phyloP scores from a whole-genome alignment of 148 eudicot species.

The Rhododendron kiyosumense region DNA sequence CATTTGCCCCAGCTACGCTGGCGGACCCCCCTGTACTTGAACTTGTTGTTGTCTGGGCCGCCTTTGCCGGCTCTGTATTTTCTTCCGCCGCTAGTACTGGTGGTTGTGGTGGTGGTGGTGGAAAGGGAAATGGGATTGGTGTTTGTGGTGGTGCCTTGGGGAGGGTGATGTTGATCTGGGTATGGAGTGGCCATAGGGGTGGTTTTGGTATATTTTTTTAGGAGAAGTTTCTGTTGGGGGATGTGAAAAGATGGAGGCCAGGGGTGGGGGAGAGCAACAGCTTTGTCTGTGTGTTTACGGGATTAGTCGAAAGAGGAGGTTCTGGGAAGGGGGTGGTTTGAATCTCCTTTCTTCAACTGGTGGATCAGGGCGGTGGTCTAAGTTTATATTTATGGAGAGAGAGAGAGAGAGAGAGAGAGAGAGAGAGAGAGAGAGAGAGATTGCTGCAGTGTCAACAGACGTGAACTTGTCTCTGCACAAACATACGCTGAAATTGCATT shows the following conservation, averaged over 20 bases:
- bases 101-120: constrained; percentile 18
- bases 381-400: not conserved
- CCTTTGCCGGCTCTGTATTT: constrained; percentile 63
- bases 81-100: not conserved
- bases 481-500: not conserved
- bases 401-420: not conserved
- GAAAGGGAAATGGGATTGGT: constrained; percentile 8
- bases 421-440: not conserved
- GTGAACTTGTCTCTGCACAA: not conserved
- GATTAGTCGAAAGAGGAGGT: constrained; percentile 5
- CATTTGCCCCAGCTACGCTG: constrained; percentile 98
- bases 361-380: constrained; percentile 4
- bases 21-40: constrained; percentile 76
- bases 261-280: not conserved
- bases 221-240: not conserved
- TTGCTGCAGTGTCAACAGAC: not conserved
- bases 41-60: constrained; percentile 70
- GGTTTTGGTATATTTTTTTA: not conserved
- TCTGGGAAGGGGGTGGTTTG: not conserved
- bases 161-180: not conserved
- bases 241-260: not conserved
- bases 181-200: constrained; percentile 2
- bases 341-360: not conserved
- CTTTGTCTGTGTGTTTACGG: not conserved
- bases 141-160: not conserved